phyloP scores from a whole-genome alignment of 2,329 filamentous ascomycete species.

The Cladorrhinum sp. region DNA sequence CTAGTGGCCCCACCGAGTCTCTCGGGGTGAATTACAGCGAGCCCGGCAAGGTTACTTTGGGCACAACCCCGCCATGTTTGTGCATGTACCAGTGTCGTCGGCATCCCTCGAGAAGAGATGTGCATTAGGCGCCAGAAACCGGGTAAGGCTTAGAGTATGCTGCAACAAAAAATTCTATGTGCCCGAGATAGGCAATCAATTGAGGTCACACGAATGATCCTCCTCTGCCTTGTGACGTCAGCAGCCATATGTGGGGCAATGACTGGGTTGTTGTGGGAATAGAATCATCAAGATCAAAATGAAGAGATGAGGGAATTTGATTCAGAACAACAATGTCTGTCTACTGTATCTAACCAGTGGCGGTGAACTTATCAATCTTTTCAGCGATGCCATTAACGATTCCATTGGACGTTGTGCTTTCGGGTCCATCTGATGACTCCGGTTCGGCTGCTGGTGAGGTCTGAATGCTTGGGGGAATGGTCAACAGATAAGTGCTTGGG shows the following conservation, averaged over 20 bases:
- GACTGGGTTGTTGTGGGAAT: neutral
- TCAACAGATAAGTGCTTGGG: slow-evolving; percentile 69
- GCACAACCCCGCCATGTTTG: neutral
- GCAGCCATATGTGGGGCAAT: neutral
- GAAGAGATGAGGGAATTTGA: too few species aligned
- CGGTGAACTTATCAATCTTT: slow-evolving; percentile 36
- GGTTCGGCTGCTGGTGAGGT: slow-evolving; percentile 31
- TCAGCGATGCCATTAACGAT: slow-evolving; percentile 34
- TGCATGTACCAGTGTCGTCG: neutral
- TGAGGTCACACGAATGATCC: too few species aligned
- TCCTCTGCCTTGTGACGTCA: neutral
- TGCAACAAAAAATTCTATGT: neutral
- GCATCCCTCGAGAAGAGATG: neutral
- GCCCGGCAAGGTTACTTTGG: slow-evolving; percentile 3
- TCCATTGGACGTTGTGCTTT: slow-evolving; percentile 15
- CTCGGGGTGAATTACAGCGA: slow-evolving; percentile 35
- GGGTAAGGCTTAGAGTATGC: neutral
- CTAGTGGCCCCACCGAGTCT: neutral
- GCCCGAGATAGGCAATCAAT: neutral
- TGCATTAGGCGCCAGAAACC: neutral
- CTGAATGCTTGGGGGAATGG: slow-evolving; percentile 54
- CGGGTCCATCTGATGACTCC: slow-evolving; percentile 10
- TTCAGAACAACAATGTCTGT: too few species aligned
- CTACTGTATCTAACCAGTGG: slow-evolving; percentile 19
- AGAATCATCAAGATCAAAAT: neutral